Percentiles rank a stretch among this genome's conserved stretches.
Conservation (phyloP, 352 stramenopile genomes). For the Pythium brachiatum region DNA sequence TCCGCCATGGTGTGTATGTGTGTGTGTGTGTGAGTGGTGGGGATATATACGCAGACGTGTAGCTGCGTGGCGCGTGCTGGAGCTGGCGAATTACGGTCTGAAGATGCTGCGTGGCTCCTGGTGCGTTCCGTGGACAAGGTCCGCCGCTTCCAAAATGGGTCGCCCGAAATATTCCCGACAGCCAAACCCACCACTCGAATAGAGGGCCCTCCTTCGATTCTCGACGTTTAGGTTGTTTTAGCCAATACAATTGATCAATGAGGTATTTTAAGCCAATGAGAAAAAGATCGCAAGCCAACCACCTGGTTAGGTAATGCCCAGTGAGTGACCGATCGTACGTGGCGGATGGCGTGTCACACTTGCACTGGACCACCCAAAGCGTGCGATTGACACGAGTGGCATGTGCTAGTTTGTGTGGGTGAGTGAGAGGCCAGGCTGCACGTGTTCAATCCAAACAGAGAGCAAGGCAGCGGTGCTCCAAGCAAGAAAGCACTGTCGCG, state of each 20-base stretch:
- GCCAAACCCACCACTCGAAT: constrained; percentile 9
- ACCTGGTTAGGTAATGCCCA: constrained; percentile 21
- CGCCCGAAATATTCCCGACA: constrained; percentile 17
- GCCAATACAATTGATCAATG: not conserved
- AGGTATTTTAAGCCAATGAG: constrained; percentile 11
- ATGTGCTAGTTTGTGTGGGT: not conserved
- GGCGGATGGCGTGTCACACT: constrained; percentile 17
- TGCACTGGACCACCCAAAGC: not conserved
- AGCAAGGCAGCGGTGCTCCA: too few species aligned
- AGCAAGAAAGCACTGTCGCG: too few species aligned
- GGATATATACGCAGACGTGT: not conserved
- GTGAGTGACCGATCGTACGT: constrained; percentile 19
- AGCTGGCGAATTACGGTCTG: not conserved
- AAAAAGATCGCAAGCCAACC: not conserved
- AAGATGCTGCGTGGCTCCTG: not conserved
- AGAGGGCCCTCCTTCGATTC: not conserved
- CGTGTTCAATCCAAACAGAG: not conserved
- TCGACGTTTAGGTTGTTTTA: not conserved
- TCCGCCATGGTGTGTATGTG: constrained; percentile 10
- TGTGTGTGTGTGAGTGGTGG: not conserved
- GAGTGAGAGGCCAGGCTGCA: not conserved
- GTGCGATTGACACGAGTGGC: constrained; percentile 15
- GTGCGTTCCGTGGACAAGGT: constrained; percentile 1
- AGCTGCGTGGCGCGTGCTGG: not conserved
- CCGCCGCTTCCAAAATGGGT: not conserved